Evolutionary conservation across 805 yeast species (phyloP), one percentile per base, ranked within the genome.

Genomic region (Cyberlindnera suaveolens): DNA sequence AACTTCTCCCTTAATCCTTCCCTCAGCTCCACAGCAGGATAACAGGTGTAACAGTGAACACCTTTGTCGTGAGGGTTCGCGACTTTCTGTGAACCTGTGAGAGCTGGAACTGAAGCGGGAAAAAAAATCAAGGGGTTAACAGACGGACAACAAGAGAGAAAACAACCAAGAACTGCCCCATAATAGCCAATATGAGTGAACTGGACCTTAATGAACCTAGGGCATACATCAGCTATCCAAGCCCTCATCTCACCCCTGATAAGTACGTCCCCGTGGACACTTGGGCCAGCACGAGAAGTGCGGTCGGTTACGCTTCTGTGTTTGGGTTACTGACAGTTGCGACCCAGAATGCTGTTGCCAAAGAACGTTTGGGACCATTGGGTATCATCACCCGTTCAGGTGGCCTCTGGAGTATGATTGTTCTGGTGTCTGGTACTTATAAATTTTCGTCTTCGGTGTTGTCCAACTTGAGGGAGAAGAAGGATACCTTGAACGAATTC

Each of bases 401-500:
- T 4, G 38, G 42, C 32, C 61, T 71, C 7, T 64, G 67, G 31
- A 61, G 66, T 36, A 69, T 68, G 1, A 65, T 74, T 45, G 74
- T 78, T 36, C 68, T 78, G 11, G 70, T 70, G 18, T 78, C 80
- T 36, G 70, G 77, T 26, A 72, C 77, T 8, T 73, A 60, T 56
- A 60, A 61, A 36, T 62, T 70, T 49, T 62, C 62, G 8, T 65
- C 67, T 26, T 61, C 75, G 35, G 67, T 75, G 19, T 49, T 75
- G 30, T 70, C 83, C 49, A 82, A 82, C 61, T 62, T 82, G 53
- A 70, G 85, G 56, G 79, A 77, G 60, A 72, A 69, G 57, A 78
- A 77, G 54, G 85, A 81, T 55, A 80, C 79, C 14, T 65, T 76
- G 66, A 82, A 80, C 61, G 72, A 77, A 16, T 72, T 78, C 42